Base-by-base conservation (phyloP, 1,284 basidiomycete genomes). In the Malassezia dermatis region DNA sequence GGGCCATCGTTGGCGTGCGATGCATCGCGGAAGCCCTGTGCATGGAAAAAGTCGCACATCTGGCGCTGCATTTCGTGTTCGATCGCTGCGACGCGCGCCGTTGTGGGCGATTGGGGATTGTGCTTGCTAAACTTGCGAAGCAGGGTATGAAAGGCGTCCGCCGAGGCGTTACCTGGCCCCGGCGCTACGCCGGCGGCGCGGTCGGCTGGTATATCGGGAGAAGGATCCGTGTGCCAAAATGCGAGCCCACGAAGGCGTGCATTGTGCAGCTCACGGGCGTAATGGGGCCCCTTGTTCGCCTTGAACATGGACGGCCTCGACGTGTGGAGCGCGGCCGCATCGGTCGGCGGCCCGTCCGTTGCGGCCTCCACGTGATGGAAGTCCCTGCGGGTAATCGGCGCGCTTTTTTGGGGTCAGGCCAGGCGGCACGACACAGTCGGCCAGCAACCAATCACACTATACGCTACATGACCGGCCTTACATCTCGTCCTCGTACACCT, bases 91-190 rank as follows among this genome's bases (percentile, higher is more conserved):
- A 60, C 53, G 56, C 63, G 57, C 37, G 47, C 48, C 4, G 63
- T 42, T 31, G 55, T 48, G 24, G 58, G 39, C 30, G 56, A 49
- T 43, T 64, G 58, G 5, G 71, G 54, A 37, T 75, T 75, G 67
- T 75, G 74, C 61, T 76, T 76, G 43, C 56, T 46, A 46, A 66
- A 75, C 57, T 75, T 75, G 52, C 73, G 64, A 15, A 75, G 51
- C 19, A 39, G 37, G 19, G 37, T 19, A 39, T 39, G 37, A 21
- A 39, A 39, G 19, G 73, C 65, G 56, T 76, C 75, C n/a, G 60
- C 42, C 64, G 73, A 72, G 24, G 63, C 43, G 24, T 43, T 26
- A 31, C 53, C 15, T 55, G 44, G 24, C 37, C 26, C 46, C 41
- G 57, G 45, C 49, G 56, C 8, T n/a, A 19, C 34, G 34, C 24